Percentiles rank a stretch among this genome's conserved stretches.
Evolutionary conservation across 2,329 filamentous ascomycete species (phyloP).

Genomic region (Sporothrix pallida): DNA sequence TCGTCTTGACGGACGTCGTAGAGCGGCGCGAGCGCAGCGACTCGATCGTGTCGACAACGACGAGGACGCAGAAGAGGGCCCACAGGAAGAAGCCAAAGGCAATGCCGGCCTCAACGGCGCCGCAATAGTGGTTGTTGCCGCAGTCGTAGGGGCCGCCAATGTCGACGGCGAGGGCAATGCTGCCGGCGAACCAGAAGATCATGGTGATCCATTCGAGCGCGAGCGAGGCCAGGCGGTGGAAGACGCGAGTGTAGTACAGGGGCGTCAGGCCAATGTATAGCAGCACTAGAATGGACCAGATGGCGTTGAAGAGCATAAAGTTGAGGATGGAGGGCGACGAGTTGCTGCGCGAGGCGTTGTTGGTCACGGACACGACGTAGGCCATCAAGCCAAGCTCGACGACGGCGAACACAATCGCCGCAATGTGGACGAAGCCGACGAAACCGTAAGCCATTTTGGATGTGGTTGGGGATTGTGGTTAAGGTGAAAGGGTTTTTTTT

Average conservation of each 20-base stretch:
- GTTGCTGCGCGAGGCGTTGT: conserved; percentile 44
- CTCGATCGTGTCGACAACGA: conserved; percentile 55
- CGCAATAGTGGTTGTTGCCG: conserved; percentile 60
- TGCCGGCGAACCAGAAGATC: conserved; percentile 89
- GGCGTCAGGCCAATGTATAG: conserved; percentile 73
- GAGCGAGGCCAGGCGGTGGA: conserved; percentile 69
- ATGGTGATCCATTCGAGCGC: conserved; percentile 73
- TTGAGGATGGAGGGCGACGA: conserved; percentile 63
- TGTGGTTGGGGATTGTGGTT: not conserved
- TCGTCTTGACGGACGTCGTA: conserved; percentile 43
- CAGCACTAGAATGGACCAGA: conserved; percentile 77
- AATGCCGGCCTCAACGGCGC: conserved; percentile 65
- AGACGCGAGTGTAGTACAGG: conserved; percentile 62
- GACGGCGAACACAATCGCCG: conserved; percentile 71
- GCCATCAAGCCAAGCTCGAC: conserved; percentile 76
- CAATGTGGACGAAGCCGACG: conserved; percentile 67
- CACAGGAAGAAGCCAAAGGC: conserved; percentile 72
- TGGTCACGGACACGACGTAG: conserved; percentile 64
- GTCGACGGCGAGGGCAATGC: conserved; percentile 74
- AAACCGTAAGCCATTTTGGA: conserved; percentile 59
- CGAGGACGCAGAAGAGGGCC: conserved; percentile 56
- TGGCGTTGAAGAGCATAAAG: conserved; percentile 79
- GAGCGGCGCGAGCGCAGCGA: conserved; percentile 50
- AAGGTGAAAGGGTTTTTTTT: too few relatives aligned
- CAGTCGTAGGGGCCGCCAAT: conserved; percentile 63